Percentiles rank a stretch among this genome's conserved stretches.
Evolutionary conservation across 805 yeast genomes (phyloP).

Genomic region (Myxozyma geophila): DNA sequence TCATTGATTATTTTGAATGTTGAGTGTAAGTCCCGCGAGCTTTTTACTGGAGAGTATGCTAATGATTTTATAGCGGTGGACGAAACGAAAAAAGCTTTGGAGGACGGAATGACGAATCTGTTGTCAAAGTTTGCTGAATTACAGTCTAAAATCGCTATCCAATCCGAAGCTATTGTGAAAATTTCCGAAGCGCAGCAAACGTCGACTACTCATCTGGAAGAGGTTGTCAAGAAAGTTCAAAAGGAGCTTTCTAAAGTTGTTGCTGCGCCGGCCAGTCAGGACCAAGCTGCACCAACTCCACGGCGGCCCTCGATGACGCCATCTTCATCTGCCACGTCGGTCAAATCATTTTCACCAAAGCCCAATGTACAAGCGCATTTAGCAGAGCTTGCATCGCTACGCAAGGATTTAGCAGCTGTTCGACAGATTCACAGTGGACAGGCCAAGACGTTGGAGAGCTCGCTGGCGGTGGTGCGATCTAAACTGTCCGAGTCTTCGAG

Average conservation of each 20-base stretch:
- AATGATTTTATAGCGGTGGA: slow-evolving; percentile 25
- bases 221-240: slow-evolving; percentile 2
- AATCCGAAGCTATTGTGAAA: slow-evolving; percentile 35
- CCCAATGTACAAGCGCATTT: slow-evolving; percentile 13
- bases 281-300: background rate
- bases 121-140: slow-evolving; percentile 40
- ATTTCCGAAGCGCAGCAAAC: slow-evolving; percentile 32
- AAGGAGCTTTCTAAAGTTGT: slow-evolving; percentile 9
- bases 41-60: background rate
- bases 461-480: slow-evolving; percentile 52
- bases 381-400: slow-evolving; percentile 52
- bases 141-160: slow-evolving; percentile 38
- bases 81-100: slow-evolving; percentile 43
- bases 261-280: background rate
- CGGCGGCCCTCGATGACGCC: slow-evolving; percentile 15
- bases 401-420: slow-evolving; percentile 62
- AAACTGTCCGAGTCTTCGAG: slow-evolving; percentile 47
- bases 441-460: slow-evolving; percentile 49
- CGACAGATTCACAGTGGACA: slow-evolving; percentile 59
- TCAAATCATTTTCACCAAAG: slow-evolving; percentile 3
- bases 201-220: slow-evolving; percentile 20
- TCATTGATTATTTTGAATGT: slow-evolving; percentile 60
- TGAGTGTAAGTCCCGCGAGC: slow-evolving; percentile 47
- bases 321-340: slow-evolving; percentile 4
- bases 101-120: slow-evolving; percentile 40